Evolutionary conservation across 1,139 yeast genomes (phyloP), one percentile per base, ranked within the genome.

Genomic region (Barnettozyma hawaiiensis): DNA sequence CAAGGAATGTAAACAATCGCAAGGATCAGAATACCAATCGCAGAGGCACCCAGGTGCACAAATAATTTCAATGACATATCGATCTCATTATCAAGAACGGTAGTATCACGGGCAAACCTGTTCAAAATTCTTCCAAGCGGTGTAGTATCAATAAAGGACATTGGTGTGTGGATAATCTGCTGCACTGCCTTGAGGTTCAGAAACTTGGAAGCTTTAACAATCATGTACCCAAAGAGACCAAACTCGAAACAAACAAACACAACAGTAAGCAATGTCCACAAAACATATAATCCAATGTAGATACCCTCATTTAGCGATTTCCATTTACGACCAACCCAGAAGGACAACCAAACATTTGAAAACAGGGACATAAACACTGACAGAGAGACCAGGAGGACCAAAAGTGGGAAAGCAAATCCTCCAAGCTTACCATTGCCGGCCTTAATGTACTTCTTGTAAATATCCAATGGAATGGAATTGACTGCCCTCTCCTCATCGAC

Each of bases 51-150:
- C n/a, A 78, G 74, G 49, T 67, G 76, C 37, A 74, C 53, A 44
- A 76, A 63, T 47, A 78, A 57, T 55, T 85, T 69, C 39, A 76
- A 51, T 57, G 76, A 79, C 50, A 78, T 83, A 34, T 81, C 75
- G 44, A 81, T 67, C 55, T 82, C 87, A 57, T 83, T 84, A 60
- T 87, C 96, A 54, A 86, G 66, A 27, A 81, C 80, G 58, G 86
- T 95, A 0, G 94, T 82, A 61, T 87, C 96, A 56, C 85, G 86
- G 1, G 95, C 82, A 59, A 81, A 81, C 48, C 92, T 66, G 58
- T 82, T 83, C 57, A 83, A 63, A 43, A 83, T 75, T 48, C 92
- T 70, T 6, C 92, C 89, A 50, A 81, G 60, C 2, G 86, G 87
- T 1, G 85, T 76, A 1, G 83, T 71, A 54, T 81, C 86, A 52